A percentile compares a stretch with the other conserved stretches of the same genome.
phyloP scores from a whole-genome alignment of 345 rosid species.

The Brassica juncea region DNA sequence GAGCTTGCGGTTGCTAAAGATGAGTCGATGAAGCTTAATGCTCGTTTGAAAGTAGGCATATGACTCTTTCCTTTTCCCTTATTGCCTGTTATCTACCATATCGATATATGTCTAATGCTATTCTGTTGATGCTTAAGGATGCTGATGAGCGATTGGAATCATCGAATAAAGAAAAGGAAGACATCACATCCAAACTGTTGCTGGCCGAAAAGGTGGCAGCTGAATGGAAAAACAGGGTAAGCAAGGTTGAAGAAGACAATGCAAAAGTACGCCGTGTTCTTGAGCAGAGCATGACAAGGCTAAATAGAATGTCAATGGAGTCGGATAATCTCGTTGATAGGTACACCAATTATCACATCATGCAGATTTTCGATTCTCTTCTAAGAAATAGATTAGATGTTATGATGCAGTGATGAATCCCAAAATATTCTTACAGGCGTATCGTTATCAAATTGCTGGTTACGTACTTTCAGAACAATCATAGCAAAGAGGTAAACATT shows the following conservation, averaged over 20 bases:
- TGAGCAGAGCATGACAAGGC: slow-evolving; percentile 91
- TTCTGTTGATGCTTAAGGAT: slow-evolving; percentile 40
- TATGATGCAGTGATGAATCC: background rate
- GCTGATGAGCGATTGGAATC: slow-evolving; percentile 55
- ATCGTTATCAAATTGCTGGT: slow-evolving; percentile 87
- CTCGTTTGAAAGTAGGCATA: slow-evolving; percentile 56
- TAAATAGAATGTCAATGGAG: slow-evolving; percentile 93
- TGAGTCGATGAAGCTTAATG: slow-evolving; percentile 57
- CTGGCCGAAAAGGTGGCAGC: slow-evolving; percentile 56
- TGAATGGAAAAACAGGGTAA: slow-evolving; percentile 61
- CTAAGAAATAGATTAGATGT: background rate
- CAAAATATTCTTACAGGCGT: slow-evolving; percentile 55
- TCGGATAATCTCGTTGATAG: slow-evolving; percentile 86
- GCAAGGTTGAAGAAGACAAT: slow-evolving; percentile 84
- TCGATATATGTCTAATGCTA: slow-evolving; percentile 11
- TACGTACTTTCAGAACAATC: slow-evolving; percentile 86
- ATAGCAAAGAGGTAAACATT: slow-evolving; percentile 78
- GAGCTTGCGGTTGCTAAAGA: slow-evolving; percentile 77
- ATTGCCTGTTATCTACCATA: background rate
- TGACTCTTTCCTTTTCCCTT: background rate
- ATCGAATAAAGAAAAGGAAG: slow-evolving; percentile 67
- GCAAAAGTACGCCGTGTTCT: slow-evolving; percentile 73
- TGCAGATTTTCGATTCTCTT: background rate
- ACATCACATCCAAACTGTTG: slow-evolving; percentile 49
- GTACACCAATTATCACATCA: slow-evolving; percentile 31